Percentiles rank a stretch among this genome's conserved stretches.
These are phyloP conservation scores for Naganishia cerealis DNA, from an alignment of 1,284 basidiomycete genomes.

Conservation along the genomic window DNA sequence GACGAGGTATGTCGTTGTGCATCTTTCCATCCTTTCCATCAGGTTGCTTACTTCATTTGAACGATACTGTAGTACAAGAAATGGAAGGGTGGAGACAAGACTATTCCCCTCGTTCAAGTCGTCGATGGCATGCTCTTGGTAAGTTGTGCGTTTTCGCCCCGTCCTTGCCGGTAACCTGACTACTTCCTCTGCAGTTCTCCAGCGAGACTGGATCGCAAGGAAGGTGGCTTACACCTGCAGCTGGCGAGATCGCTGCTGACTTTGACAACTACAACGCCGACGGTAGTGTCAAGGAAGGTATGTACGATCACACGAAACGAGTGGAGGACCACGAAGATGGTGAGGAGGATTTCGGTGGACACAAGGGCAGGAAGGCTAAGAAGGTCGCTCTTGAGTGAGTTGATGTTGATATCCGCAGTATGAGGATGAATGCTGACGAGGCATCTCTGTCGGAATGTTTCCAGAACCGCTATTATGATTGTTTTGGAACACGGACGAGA, in stretches of 20 bases:
- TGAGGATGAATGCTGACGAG: background rate
- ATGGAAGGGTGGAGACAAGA: constrained; percentile 35
- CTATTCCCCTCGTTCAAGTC: constrained; percentile 30
- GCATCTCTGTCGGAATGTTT: background rate
- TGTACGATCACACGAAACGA: constrained; percentile 30
- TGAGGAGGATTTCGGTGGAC: constrained; percentile 5
- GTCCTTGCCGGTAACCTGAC: background rate
- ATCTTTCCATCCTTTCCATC: background rate
- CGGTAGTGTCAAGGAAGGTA: constrained; percentile 29
- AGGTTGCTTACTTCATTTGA: background rate
- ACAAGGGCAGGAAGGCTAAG: constrained; percentile 32
- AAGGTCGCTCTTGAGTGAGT: constrained; percentile 30
- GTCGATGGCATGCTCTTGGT: constrained; percentile 29
- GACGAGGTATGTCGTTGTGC: constrained; percentile 15
- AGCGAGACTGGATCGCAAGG: constrained; percentile 28
- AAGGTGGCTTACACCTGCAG: constrained; percentile 33
- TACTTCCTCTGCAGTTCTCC: constrained; percentile 25
- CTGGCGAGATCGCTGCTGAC: constrained; percentile 34
- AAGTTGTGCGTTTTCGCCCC: background rate
- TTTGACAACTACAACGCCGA: constrained; percentile 33
- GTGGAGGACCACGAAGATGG: constrained; percentile 16
- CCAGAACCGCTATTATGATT: constrained; percentile 29
- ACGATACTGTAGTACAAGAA: constrained; percentile 30
- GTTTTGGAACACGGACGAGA: constrained; percentile 29
- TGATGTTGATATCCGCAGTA: background rate